Evolutionary conservation across 495 filamentous ascomycete genomes (phyloP), one percentile per base, ranked within the genome.

Genomic region (Penicillium flavigenum): DNA sequence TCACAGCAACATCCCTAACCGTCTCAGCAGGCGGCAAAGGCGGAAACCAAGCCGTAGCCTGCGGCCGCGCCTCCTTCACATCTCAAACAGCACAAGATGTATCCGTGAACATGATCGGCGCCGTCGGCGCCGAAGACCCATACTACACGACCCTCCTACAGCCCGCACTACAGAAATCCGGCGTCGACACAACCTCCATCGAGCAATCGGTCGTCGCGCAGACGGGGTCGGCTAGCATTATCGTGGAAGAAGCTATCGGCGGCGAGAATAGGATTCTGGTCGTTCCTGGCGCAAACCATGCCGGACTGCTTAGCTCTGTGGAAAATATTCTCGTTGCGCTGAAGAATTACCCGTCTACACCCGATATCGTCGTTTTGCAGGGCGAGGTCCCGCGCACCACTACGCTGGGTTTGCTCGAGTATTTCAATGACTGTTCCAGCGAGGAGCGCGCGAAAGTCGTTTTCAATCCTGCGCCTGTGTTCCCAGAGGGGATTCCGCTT

Each of bases 261-360:
- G 82, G 89, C 0, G 82, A 94, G 74, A 96, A 96, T 70, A 73
- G 90, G 27, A 96, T 96, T 65, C 74, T 96, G 20, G 71, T 94
- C 6, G 76, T 75, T 6, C 85, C 87, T 0, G 87, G 86, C 44
- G 91, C 90, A 1, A 96, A 96, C 68, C 76, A 81, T 56, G 72
- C 60, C 11, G 64, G 76, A 2, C 61, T 56, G 58, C 67, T 54
- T 63, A 57, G 14, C n/a, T 64, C 48, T 41, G 53, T 43, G 11
- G 22, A 6, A 4, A 44, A 38, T 17, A 63, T 63, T 43, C 41
- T 66, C 12, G 1, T 24, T 27, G 53, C 46, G 10, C 26, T 62
- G 2, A 32, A 57, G 32, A 4, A 22, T 10, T 31, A 31, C 12
- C 58, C 59, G 17, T n/a, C n/a, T 4, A 6, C 19, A 3, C 79